Conservation (phyloP, 768 basidiomycete species). For the Leccinum aurantiacum region DNA sequence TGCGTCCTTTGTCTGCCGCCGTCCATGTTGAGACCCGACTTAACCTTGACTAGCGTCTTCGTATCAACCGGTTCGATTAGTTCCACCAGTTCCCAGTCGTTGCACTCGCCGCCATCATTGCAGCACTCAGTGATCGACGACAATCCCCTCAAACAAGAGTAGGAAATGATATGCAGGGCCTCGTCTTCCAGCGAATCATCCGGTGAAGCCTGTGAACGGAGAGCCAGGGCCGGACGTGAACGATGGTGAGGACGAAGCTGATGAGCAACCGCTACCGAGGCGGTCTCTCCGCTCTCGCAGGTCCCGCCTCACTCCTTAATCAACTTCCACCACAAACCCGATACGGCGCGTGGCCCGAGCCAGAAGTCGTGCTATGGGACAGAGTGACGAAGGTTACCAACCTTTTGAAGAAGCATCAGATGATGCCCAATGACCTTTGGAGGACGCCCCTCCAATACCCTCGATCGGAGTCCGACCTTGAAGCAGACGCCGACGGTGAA, state of each 20-base stretch:
- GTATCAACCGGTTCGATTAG: too few relatives aligned
- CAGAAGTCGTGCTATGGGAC: constrained; percentile 28
- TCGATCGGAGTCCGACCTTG: constrained; percentile 30
- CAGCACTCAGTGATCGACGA: constrained; percentile 27
- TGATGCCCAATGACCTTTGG: constrained; percentile 59
- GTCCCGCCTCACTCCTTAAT: constrained; percentile 24
- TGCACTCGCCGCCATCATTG: too few relatives aligned
- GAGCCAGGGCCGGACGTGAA: constrained; percentile 20
- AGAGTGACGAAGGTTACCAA: constrained; percentile 53
- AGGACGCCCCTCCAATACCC: constrained; percentile 46
- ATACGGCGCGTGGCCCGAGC: constrained; percentile 21
- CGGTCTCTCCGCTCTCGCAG: constrained; percentile 16
- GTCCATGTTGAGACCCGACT: too few relatives aligned
- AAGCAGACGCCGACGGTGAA: constrained; percentile 37
- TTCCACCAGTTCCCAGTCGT: too few relatives aligned
- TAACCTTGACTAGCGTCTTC: too few relatives aligned
- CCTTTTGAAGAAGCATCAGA: constrained; percentile 49
- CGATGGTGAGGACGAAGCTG: constrained; percentile 35
- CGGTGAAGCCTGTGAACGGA: constrained; percentile 22
- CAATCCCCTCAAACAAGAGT: constrained; percentile 10
- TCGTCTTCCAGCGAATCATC: constrained; percentile 6
- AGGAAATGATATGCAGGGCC: constrained; percentile 23
- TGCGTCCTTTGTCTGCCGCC: too few relatives aligned
- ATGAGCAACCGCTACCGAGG: constrained; percentile 17
- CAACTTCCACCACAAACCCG: constrained; percentile 6